Percentiles rank a stretch among this genome's conserved stretches.
Conservation (phyloP, 2,329 filamentous ascomycete species). For the Colletotrichum destructivum region DNA sequence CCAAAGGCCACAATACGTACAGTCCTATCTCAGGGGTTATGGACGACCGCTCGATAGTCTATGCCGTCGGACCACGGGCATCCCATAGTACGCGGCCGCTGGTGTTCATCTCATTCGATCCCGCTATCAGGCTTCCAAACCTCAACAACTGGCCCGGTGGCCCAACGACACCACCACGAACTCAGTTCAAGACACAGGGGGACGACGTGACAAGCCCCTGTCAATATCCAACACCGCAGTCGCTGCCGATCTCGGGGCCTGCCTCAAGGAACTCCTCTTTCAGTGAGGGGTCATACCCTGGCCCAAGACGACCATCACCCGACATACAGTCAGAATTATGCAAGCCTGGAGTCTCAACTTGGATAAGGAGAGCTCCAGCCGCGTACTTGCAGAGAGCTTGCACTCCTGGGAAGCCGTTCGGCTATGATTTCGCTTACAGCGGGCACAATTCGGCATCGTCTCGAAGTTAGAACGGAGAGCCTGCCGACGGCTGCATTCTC, state of each 20-base stretch:
- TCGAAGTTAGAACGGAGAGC: slow-evolving; percentile 3
- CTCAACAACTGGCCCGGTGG: slow-evolving; percentile 46
- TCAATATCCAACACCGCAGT: slow-evolving; percentile 32
- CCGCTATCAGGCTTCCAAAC: slow-evolving; percentile 52
- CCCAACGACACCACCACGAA: slow-evolving; percentile 20
- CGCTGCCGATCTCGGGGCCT: slow-evolving; percentile 16
- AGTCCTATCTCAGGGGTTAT: slow-evolving; percentile 58
- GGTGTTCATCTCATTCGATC: slow-evolving; percentile 61
- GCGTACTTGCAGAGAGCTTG: slow-evolving; percentile 15
- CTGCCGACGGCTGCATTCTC: slow-evolving; percentile 5
- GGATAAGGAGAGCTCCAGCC: slow-evolving; percentile 24
- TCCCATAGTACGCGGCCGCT: slow-evolving; percentile 51
- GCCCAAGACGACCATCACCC: slow-evolving; percentile 35
- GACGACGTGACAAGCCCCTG: background rate
- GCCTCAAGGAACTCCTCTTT: slow-evolving; percentile 25
- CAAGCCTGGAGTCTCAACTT: background rate
- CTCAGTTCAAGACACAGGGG: background rate
- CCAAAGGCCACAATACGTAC: slow-evolving; percentile 49
- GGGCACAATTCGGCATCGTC: background rate
- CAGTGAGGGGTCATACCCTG: slow-evolving; percentile 37
- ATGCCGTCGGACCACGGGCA: slow-evolving; percentile 52
- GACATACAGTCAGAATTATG: background rate
- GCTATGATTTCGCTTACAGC: slow-evolving; percentile 37
- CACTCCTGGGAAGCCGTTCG: slow-evolving; percentile 5
- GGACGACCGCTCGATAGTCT: slow-evolving; percentile 65